A percentile compares a stretch with the other conserved stretches of the same genome.
phyloP scores from a whole-genome alignment of 2,329 filamentous ascomycete species.

The Coleophoma eucalyptorum region DNA sequence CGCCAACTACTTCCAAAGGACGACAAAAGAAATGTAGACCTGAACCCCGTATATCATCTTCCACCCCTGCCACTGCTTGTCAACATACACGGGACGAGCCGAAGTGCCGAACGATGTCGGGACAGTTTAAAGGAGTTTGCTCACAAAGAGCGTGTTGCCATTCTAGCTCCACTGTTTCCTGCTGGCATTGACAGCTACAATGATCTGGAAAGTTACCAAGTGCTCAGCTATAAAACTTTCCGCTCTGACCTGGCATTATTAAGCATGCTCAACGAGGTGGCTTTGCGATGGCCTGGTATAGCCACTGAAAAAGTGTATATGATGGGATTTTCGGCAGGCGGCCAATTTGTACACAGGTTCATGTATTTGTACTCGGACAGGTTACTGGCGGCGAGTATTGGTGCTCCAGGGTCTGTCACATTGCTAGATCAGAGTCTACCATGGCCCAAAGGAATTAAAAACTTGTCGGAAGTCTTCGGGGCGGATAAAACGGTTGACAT shows the following conservation, averaged over 20 bases:
- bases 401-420: constrained; percentile 27
- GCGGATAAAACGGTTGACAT: constrained; percentile 5
- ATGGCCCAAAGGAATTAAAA: constrained; percentile 18
- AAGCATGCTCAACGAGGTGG: constrained; percentile 27
- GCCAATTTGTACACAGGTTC: constrained; percentile 28
- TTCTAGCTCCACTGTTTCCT: constrained; percentile 27
- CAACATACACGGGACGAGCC: constrained; percentile 26
- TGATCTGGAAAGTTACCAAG: constrained; percentile 26
- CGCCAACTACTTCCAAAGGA: neutral
- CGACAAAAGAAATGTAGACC: neutral
- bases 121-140: constrained; percentile 13
- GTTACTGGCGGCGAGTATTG: constrained; percentile 23
- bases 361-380: constrained; percentile 28
- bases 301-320: constrained; percentile 22
- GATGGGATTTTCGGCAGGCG: constrained; percentile 27
- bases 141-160: constrained; percentile 20
- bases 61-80: constrained; percentile 23
- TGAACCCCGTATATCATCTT: neutral
- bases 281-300: constrained; percentile 23
- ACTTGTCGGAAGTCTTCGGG: constrained; percentile 15
- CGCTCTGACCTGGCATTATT: constrained; percentile 21
- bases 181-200: constrained; percentile 24
- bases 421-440: constrained; percentile 14
- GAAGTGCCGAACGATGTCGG: constrained; percentile 12
- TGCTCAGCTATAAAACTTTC: constrained; percentile 16